Percentiles rank a stretch among this genome's conserved stretches.
Evolutionary conservation across 345 rosid genomes (phyloP).

Genomic region (Arabidopsis suecica): DNA sequence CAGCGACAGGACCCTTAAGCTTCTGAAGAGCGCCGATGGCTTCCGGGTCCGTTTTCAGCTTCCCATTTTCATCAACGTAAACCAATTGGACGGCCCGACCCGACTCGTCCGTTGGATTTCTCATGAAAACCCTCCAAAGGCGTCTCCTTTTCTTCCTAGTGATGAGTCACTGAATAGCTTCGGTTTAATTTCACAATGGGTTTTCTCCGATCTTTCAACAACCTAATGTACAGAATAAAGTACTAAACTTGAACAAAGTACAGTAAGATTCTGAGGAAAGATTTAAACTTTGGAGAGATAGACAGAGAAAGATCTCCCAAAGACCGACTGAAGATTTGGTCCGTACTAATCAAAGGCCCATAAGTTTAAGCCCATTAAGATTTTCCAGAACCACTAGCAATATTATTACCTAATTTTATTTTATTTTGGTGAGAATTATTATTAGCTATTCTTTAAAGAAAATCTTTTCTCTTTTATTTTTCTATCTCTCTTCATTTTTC

Average conservation of each 20-base stretch:
- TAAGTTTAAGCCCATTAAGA: neutral
- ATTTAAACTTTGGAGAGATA: constrained; percentile 21
- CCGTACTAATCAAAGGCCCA: constrained; percentile 9
- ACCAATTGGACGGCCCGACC: constrained; percentile 49
- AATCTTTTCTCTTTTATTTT: neutral
- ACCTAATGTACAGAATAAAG: constrained; percentile 8
- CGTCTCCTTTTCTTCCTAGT: constrained; percentile 33
- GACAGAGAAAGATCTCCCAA: neutral
- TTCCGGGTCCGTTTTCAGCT: constrained; percentile 52
- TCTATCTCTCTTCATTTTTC: constrained; percentile 15
- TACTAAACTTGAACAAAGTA: constrained; percentile 12
- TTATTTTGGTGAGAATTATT: too few species aligned
- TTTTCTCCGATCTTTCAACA: neutral
- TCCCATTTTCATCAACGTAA: constrained; percentile 51
- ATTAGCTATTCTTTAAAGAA: too few species aligned
- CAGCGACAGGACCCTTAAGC: constrained; percentile 50
- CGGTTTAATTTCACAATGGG: constrained; percentile 17
- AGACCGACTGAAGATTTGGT: too few species aligned
- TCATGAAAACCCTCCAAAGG: constrained; percentile 20
- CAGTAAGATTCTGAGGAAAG: neutral
- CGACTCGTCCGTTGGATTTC: constrained; percentile 18
- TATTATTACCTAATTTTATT: too few species aligned
- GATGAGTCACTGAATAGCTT: constrained; percentile 20
- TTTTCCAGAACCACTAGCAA: neutral
- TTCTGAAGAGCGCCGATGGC: constrained; percentile 50